Conservation (phyloP, 768 basidiomycete species). For the Lentinula detonsa region DNA sequence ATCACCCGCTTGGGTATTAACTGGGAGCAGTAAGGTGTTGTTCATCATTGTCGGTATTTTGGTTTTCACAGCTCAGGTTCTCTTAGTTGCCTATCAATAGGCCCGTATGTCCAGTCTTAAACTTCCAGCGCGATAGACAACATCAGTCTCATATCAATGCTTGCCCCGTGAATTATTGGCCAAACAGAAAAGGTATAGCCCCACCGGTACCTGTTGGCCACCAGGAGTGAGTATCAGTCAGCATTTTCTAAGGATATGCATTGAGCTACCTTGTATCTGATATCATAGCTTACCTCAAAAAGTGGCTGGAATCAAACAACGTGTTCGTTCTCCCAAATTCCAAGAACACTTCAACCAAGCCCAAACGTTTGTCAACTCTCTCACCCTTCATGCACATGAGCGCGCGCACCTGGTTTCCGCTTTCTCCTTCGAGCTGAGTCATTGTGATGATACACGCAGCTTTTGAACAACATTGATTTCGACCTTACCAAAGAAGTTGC, state of each 20-base stretch:
- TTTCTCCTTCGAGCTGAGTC: slow-evolving; percentile 77
- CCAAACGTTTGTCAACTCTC: slow-evolving; percentile 81
- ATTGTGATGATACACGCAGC: slow-evolving; percentile 76
- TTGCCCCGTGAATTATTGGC: slow-evolving; percentile 60
- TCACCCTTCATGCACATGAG: slow-evolving; percentile 59
- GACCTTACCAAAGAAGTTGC: slow-evolving; percentile 70
- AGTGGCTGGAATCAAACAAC: slow-evolving; percentile 48
- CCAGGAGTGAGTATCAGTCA: slow-evolving; percentile 33
- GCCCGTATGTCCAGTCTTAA: slow-evolving; percentile 70
- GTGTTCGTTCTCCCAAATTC: slow-evolving; percentile 68
- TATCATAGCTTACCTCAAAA: slow-evolving; percentile 40
- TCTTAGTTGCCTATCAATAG: slow-evolving; percentile 74
- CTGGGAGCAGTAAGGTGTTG: slow-evolving; percentile 50
- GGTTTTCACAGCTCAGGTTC: not conserved
- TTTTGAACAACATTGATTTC: slow-evolving; percentile 69
- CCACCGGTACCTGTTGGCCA: slow-evolving; percentile 50
- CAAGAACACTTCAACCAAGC: slow-evolving; percentile 73
- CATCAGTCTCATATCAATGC: slow-evolving; percentile 46
- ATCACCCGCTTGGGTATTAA: slow-evolving; percentile 76
- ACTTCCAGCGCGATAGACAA: slow-evolving; percentile 59
- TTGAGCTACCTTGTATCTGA: slow-evolving; percentile 4
- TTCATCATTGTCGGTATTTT: not conserved
- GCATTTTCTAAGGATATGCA: too few species aligned
- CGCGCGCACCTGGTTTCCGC: slow-evolving; percentile 66
- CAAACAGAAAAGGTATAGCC: slow-evolving; percentile 57